Evolutionary conservation across 768 basidiomycete species (phyloP), one percentile per base, ranked within the genome.

Genomic region (Amanita exitialis): DNA sequence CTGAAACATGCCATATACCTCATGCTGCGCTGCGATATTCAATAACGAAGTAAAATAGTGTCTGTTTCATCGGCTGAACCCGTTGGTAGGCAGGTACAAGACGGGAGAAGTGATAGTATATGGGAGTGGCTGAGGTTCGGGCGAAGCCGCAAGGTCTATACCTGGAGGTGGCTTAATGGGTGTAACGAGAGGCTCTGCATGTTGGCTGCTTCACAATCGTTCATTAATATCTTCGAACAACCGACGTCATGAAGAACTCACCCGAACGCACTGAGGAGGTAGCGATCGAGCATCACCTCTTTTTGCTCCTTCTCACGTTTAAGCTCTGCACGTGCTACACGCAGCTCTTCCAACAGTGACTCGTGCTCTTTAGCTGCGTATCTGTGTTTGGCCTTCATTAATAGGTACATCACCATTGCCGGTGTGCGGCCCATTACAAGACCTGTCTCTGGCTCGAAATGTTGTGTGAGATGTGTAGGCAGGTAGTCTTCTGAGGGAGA

Each of bases 341-440:
- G 73, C 55, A 90, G 66, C 62, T 93, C 86, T 55, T 82, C 78
- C 27, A 76, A 66, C 35, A 93, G 68, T 28, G 70, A 68, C 28
- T 79, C 79, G 54, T 90, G 82, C 59, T 87, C 80, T 52, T 84
- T 76, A 27, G 83, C 54, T 12, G 79, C 81, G 60, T 82, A 86
- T 45, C 69, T 70, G 62, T 84, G 75, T 60, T 90, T 91, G 5
- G 92, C 90, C 60, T 93, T 88, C 72, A 77, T 74, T 54, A 68
- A 74, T 55, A 68, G 71, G 63, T 93, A 94, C 72, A 80, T 81
- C 32, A 81, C 78, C 70, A 83, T 79, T 27, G 72, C 67, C 0
- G 79, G 83, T n/a, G 80, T 67, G n/a, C 83, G 76, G 1, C 86
- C 87, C 58, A 78, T 63, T 3, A 89, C 76, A n/a, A 78, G 65